Base-by-base conservation (phyloP, 2,329 filamentous ascomycete species). In the Microdochium trichocladiopsis region DNA sequence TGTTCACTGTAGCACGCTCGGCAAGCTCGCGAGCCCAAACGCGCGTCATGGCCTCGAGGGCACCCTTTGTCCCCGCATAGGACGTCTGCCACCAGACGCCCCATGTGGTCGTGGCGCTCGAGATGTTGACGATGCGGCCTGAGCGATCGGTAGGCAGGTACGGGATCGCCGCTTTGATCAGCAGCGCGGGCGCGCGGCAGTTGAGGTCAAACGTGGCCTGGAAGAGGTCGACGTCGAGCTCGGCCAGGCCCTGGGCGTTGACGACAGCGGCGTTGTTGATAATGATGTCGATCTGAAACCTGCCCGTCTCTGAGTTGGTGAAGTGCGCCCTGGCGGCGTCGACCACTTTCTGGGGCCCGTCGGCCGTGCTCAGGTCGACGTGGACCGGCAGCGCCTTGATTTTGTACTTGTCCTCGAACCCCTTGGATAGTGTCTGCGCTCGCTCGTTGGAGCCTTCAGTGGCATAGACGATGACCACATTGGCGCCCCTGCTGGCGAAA, bases 1-100 rank as follows among this genome's bases (percentile, higher is more conserved):
- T 74, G 63, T 83, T 83, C 54, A 82, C 80, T 8, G 79, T 83
- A 25, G 72, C 74, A 22, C 74, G 66, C 57, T 82, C 78, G 14
- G 73, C 70, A 50, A 84, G 66, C 66, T 84, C 81, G 21, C 80
- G 72, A 4, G 77, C 72, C 81, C 81, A 84, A 0, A 77, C 77
- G 21, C 81, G 70, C n/a, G 81, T 83, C 77, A 84, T 81, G 36
- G 78, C 75, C 62, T 85, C 82, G 9, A 84, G 64, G 0, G 81
- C 80, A 1, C 78, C 82, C 61, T 84, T 84, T 49, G 77, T 82
- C n/a, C 78, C 82, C 10, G 77, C 79, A 59, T 84, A 85, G 48
- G 84, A 72, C 11, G 74, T 76, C 57, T 82, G 78, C 31, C 72
- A 69, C 47, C 72, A 69, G 54, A 78, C 80, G 36, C 80, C 80